These are phyloP conservation scores for Saccharomycopsis sp. DNA, from an alignment of 805 yeast species.

Conservation along the genomic window DNA sequence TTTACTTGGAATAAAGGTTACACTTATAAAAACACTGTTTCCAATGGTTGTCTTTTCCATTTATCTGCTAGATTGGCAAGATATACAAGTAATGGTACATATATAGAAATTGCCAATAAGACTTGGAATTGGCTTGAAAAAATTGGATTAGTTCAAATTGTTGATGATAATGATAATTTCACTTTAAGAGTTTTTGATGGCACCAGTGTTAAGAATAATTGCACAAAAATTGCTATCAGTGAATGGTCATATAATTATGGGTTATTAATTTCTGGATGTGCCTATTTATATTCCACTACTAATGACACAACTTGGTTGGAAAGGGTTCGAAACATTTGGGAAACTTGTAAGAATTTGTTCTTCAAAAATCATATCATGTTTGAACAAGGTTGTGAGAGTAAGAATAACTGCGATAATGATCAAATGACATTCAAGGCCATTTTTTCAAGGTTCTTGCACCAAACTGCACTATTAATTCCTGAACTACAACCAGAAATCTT, in stretches of 20 bases:
- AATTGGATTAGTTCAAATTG: constrained; percentile 35
- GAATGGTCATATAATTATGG: constrained; percentile 91
- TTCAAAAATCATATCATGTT: constrained; percentile 51
- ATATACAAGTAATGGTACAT: constrained; percentile 65
- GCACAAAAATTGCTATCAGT: constrained; percentile 44
- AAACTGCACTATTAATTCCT: constrained; percentile 66
- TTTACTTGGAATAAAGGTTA: constrained; percentile 92
- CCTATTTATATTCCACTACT: constrained; percentile 70
- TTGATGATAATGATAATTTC: constrained; percentile 27
- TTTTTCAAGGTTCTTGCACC: constrained; percentile 62
- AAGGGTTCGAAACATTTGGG: constrained; percentile 45
- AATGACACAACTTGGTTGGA: constrained; percentile 53
- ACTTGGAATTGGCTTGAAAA: constrained; percentile 75
- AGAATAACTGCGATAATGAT: constrained; percentile 63
- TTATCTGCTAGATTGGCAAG: constrained; percentile 80
- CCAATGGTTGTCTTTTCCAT: constrained; percentile 87
- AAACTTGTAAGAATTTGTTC: constrained; percentile 43
- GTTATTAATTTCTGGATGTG: constrained; percentile 65
- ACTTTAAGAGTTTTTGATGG: constrained; percentile 58
- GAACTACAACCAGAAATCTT: constrained; percentile 27
- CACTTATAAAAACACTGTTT: constrained; percentile 81
- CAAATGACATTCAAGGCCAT: constrained; percentile 88
- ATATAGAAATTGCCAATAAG: constrained; percentile 62
- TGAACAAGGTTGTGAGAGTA: constrained; percentile 76
- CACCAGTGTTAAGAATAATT: constrained; percentile 46